phyloP scores from a whole-genome alignment of 352 stramenopile genomes.

The Globisporangium carolinianum region DNA sequence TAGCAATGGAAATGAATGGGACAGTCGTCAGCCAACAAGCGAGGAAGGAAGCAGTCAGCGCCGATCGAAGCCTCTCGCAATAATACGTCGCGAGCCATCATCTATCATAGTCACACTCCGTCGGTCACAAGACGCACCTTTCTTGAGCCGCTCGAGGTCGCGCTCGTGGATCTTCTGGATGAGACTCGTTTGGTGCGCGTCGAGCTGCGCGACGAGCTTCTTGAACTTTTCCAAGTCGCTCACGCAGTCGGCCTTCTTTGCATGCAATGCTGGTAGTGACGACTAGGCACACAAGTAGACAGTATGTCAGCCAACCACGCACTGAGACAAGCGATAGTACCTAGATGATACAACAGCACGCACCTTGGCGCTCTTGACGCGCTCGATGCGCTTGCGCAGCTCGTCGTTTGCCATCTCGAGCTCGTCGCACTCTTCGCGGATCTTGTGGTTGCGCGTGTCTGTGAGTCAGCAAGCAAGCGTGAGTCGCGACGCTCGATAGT shows the following conservation, averaged over 20 bases:
- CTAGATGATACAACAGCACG: neutral
- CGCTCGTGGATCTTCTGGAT: conserved; percentile 88
- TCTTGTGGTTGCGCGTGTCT: conserved; percentile 49
- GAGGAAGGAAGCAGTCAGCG: no score
- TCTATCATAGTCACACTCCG: neutral
- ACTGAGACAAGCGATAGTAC: neutral
- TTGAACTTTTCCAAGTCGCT: conserved; percentile 92
- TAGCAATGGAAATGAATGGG: neutral
- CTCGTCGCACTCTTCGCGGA: conserved; percentile 44
- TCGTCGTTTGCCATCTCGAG: conserved; percentile 49
- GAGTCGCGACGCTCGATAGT: no score
- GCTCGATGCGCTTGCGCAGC: conserved; percentile 53
- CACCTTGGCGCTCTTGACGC: conserved; percentile 67
- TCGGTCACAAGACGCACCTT: conserved; percentile 42
- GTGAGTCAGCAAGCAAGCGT: neutral
- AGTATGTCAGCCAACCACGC: neutral
- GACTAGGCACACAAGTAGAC: conserved; percentile 9
- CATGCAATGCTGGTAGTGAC: conserved; percentile 67
- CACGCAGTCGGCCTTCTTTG: conserved; percentile 83
- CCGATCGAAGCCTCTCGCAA: no score
- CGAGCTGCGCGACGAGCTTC: conserved; percentile 78
- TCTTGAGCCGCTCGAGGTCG: conserved; percentile 57
- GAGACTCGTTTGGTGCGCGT: conserved; percentile 66
- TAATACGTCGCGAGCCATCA: no score
- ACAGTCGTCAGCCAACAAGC: neutral